Evolutionary conservation across 1,139 yeast genomes (phyloP), one percentile per base, ranked within the genome.

Genomic region (Candida sanyaensis): DNA sequence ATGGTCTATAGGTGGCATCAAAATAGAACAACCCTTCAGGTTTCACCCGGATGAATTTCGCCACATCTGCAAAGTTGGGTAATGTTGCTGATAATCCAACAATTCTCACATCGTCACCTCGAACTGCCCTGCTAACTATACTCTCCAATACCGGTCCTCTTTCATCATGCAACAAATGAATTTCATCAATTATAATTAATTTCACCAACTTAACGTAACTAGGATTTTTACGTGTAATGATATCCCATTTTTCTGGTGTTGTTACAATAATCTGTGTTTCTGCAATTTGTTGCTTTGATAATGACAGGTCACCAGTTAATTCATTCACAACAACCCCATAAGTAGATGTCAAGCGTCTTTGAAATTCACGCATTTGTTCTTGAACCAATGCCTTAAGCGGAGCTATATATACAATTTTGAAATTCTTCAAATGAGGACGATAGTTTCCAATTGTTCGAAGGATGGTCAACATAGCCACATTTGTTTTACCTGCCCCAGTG

Each of bases 401-500:
- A 0, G 99, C 97, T 51, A 93, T 84, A 61, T 92, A 93, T 0
- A 93, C 93, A 33, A 90, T 81, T 62, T 91, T 91, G 64, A 88
- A 88, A 27, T 75, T 75, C 41, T 77, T 73, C 41, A 82, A 63
- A 39, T 78, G 73, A 8, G 89, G 67, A 55, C 86, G 72, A 60
- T 69, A 80, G 44, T 86, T 79, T 0, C 80, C 73, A 27, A 91
- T 65, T 0, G 88, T 73, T 46, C 86, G 75, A 23, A 92, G 69
- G 6, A 89, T 78, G 0, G 97, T 73, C 48, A 93, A 69, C 82
- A 93, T 78, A 0, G 99, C 99, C 31, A 92, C 96, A 64, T 93
- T 93, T 11, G 99, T 93, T 64, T 93, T 93, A 71, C 99, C 99
- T 3, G 97, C 97, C 68, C 99, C 99, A 0, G 99, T 93, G 3